Evolutionary conservation across 768 basidiomycete species (phyloP), one percentile per base, ranked within the genome.

Genomic region (Panaeolus papilionaceus): DNA sequence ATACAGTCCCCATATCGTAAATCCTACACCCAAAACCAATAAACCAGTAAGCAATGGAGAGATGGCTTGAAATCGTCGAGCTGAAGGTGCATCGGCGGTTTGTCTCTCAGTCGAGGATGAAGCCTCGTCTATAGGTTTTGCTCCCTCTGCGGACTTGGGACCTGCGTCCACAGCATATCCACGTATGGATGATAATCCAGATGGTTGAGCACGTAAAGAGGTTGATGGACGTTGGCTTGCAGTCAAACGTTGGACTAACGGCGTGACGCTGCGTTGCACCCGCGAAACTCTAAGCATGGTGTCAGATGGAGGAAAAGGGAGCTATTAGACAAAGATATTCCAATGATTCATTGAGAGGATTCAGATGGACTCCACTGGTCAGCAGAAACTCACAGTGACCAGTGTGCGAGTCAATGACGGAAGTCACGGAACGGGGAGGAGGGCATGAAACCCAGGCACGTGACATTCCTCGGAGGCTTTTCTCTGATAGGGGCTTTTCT

Each of bases 1-100:
- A 61, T 68, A 82, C 82, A 78, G 61, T 70, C 80, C 80, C 71
- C 80, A 82, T 10, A 71, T 74, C 2, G 75, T 73, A 9, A 75
- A 71, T 16, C 76, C 77, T 2, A 77, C 38, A 33, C 82, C 80
- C 18, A 77, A 70, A 18, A 71, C 65, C 0, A 81, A 70, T n/a
- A 82, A 70, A 4, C 70, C 68, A 10, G 75, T 72, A 26, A 79
- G 71, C n/a, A 76, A 40, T 14, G 77, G 74, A 1, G 77, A 70
- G 39, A 63, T 40, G 6, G 39, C 42, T 18, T 45, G 10, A n/a
- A 63, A 58, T 58, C 40, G 62, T 28, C 62, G 16, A 11, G 62
- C 54, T 9, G 54, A 63, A 42, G 16, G 28, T 33, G 62, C 16
- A 18, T 42, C 23, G n/a, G 62, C n/a, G 12, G 40, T 63, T 40